Evolutionary conservation across 768 basidiomycete genomes (phyloP).

Genomic region (Boletus rufocinnamomeus): DNA sequence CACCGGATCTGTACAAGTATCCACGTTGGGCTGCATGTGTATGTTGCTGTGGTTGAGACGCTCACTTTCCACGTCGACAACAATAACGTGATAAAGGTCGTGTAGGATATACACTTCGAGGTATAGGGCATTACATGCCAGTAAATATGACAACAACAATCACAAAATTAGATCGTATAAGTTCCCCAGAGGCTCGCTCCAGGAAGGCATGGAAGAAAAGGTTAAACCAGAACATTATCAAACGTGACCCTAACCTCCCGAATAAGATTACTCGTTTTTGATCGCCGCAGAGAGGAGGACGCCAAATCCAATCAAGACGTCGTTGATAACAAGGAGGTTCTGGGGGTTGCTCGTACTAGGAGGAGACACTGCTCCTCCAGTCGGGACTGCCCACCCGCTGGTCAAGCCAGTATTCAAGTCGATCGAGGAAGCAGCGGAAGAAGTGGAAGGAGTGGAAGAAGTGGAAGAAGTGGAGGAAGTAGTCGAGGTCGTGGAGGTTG

Average conservation of each 20-base stretch:
- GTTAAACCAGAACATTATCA: background rate
- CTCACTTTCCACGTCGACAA: background rate
- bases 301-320: slow-evolving; percentile 40
- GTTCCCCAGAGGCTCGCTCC: slow-evolving; percentile 7
- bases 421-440: slow-evolving; percentile 24
- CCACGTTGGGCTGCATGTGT: background rate
- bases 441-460: slow-evolving; percentile 23
- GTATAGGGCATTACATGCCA: slow-evolving; percentile 27
- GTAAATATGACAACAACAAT: slow-evolving; percentile 2
- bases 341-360: slow-evolving; percentile 35
- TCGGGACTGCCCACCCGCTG: slow-evolving; percentile 32
- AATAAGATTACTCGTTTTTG: background rate
- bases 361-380: slow-evolving; percentile 30
- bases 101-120: slow-evolving; percentile 10
- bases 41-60: background rate
- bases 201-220: slow-evolving; percentile 4
- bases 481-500: slow-evolving; percentile 32
- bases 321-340: slow-evolving; percentile 37
- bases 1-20: background rate
- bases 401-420: slow-evolving; percentile 16
- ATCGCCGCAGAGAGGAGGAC: slow-evolving; percentile 9
- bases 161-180: background rate
- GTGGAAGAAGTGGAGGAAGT: background rate
- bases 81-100: slow-evolving; percentile 6
- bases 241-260: background rate